Base-by-base conservation (phyloP, 108 stramenopile species). In the Skeletonema marinoi region DNA sequence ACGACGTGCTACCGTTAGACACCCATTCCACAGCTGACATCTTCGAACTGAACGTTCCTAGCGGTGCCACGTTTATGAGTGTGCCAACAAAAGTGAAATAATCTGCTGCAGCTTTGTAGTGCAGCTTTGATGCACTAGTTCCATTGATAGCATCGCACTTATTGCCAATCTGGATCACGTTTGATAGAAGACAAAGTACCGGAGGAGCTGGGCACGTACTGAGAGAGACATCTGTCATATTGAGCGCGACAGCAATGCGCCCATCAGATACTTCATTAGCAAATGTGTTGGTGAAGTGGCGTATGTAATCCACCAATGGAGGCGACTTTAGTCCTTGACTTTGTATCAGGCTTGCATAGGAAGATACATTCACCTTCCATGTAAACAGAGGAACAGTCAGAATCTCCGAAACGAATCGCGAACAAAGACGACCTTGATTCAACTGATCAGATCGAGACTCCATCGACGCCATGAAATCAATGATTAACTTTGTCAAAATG, bases 21-120 rank as follows among this genome's bases (percentile, higher is more conserved):
- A 96, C 78, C 94, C 94, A 93, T 62, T 89, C 92, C 13, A 96
- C 91, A 4, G 88, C 90, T 39, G 88, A 75, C 60, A 90, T 89
- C 21, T 87, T 75, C 9, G 87, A 78, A 19, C 80, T 75, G 58
- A 96, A 88, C 3, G 92, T 91, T 30, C 88, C 89, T 16, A 92
- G 39, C 2, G 94, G 94, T 21, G 89, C 81, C 13, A 83, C 76
- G 75, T 96, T 86, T 11, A 96, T 71, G 12, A 96, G 71, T 13
- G 73, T 84, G 6, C 90, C 74, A 32, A 96, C 36, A 33, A 96
- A 89, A 60, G 87, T 78, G 77, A 82, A 89, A 71, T 73, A 93
- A 14, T 81, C 71, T 7, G 84, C 73, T 9, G 89, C 85, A 33
- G 63, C 77, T 60, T 77, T 73, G 77, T 78, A 84, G 63, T 90